Conservation (phyloP, 331 rosid genomes). For the Pyracantha coccinea region DNA sequence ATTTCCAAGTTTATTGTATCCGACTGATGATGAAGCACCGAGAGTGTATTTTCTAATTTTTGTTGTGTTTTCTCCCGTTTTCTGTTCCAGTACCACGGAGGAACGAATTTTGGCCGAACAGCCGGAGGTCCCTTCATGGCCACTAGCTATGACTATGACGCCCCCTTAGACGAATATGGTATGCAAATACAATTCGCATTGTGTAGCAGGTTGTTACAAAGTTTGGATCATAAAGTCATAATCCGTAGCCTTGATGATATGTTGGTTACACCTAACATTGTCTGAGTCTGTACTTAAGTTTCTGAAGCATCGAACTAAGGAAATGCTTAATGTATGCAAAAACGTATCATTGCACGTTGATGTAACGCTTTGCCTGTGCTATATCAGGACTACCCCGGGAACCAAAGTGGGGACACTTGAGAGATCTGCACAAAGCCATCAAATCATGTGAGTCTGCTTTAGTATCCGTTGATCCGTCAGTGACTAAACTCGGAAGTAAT, state of each 20-base stretch:
- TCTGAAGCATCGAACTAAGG: too few species aligned
- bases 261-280: too few species aligned
- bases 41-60: neutral
- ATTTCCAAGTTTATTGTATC: neutral
- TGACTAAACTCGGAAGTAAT: slow-evolving; percentile 57
- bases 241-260: neutral
- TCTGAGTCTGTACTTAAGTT: too few species aligned
- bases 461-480: slow-evolving; percentile 59
- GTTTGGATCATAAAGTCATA: neutral
- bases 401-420: slow-evolving; percentile 93
- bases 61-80: neutral
- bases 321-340: neutral
- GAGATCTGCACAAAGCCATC: slow-evolving; percentile 83
- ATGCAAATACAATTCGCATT: slow-evolving; percentile 12
- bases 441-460: slow-evolving; percentile 68
- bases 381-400: slow-evolving; percentile 57
- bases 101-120: slow-evolving; percentile 90
- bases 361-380: slow-evolving; percentile 12
- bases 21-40: slow-evolving; percentile 1
- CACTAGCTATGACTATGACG: slow-evolving; percentile 95
- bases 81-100: slow-evolving; percentile 79
- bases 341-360: neutral
- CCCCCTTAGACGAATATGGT: slow-evolving; percentile 92
- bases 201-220: neutral
- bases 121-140: slow-evolving; percentile 93